phyloP scores from a whole-genome alignment of 768 basidiomycete genomes.

The Gelatoporia subvermispora region DNA sequence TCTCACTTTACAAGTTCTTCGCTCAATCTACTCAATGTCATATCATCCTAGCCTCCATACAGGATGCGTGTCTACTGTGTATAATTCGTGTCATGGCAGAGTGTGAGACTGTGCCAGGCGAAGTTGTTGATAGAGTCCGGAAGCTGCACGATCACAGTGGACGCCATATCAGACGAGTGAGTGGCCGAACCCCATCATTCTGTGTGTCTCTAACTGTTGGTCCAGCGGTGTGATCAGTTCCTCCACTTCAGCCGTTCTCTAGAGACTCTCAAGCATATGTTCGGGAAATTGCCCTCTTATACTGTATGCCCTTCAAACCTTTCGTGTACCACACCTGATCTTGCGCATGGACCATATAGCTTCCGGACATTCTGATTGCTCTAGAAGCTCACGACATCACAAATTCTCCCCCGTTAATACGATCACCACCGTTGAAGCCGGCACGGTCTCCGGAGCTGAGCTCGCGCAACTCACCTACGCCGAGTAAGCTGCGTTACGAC shows the following conservation, averaged over 20 bases:
- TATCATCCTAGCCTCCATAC: slow-evolving; percentile 51
- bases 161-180: slow-evolving; percentile 55
- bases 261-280: slow-evolving; percentile 39
- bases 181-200: slow-evolving; percentile 4
- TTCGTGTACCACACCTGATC: slow-evolving; percentile 1
- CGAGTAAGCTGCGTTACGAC: slow-evolving; percentile 57
- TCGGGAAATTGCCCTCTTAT: slow-evolving; percentile 45
- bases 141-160: slow-evolving; percentile 40
- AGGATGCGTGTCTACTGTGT: slow-evolving; percentile 66
- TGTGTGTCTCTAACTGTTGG: neutral
- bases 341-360: slow-evolving; percentile 32
- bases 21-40: neutral
- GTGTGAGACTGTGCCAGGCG: slow-evolving; percentile 48
- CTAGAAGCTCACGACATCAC: slow-evolving; percentile 31
- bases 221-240: slow-evolving; percentile 71
- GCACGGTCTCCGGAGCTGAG: slow-evolving; percentile 12
- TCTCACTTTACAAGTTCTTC: neutral
- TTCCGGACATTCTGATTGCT: slow-evolving; percentile 64
- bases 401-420: neutral
- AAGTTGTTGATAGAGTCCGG: slow-evolving; percentile 38
- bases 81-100: slow-evolving; percentile 65
- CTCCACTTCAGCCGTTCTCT: slow-evolving; percentile 42
- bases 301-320: slow-evolving; percentile 42
- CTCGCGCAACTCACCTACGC: slow-evolving; percentile 22
- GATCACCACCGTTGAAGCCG: slow-evolving; percentile 9